Evolutionary conservation across 331 rosid genomes (phyloP), one percentile per base, ranked within the genome.

Genomic region (Rosa hybrid): DNA sequence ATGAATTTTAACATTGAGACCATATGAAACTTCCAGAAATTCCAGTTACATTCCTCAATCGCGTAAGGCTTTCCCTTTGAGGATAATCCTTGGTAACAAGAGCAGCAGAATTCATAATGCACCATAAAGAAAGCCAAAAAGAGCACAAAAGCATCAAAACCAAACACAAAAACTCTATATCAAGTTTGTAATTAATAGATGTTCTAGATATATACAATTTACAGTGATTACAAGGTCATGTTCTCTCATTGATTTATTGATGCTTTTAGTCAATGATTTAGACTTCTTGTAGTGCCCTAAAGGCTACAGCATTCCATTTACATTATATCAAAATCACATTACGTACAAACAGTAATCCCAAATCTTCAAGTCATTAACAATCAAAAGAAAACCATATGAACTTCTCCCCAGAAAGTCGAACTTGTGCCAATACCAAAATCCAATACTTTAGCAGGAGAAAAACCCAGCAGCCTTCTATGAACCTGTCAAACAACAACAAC

Each of bases 381-480:
- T 65, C 68, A 14, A 81, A 21, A 51, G 20, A 83, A n/a, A 63
- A 78, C 62, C 64, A 76, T 18, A 83, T 49, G 53, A 78, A 67
- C 50, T 73, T 81, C 57, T 90, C 86, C 93, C 99, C 98, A 96
- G 88, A 96, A 90, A 80, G 97, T 94, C 1, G 99, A 93, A 59
- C 99, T 94, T 1, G 99, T 96, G 76, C 99, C 98, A 21, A 97
- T 93, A 62, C 99, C 99, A 77, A 93, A 96, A 86, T 96, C 98
- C 89, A 96, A 81, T 49, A 90, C 93, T 83, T 73, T 88, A 50
- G 90, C 74, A 2, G 99, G 99, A 80, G 92, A 86, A 82, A 96
- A 96, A 81, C 85, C 97, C 11, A 92, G 99, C 72, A 96, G 84
- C 87, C 99, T 90, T 83, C 87, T 88, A 45, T 84, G 92, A 85